Percentiles rank a stretch among this genome's conserved stretches.
Evolutionary conservation across 75 land plant species (phyloP).

Genomic region (Adiantum capillusveneris): DNA sequence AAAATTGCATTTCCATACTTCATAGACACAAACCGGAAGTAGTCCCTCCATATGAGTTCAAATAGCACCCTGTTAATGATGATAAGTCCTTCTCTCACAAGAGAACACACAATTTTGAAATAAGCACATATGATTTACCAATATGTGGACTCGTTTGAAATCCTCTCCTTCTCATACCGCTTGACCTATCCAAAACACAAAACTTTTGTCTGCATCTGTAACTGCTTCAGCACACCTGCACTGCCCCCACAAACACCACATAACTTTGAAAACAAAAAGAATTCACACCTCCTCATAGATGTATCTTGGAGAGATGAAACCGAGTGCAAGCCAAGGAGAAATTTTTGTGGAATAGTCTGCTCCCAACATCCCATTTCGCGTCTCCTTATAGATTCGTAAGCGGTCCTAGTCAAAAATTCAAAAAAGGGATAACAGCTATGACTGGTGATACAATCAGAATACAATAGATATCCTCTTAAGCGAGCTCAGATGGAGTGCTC

Average conservation of each 20-base stretch:
- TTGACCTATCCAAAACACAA: constrained; percentile 48
- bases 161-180: constrained; percentile 74
- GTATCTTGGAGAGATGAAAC: constrained; percentile 75
- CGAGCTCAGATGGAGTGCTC: no score
- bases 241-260: no score
- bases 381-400: constrained; percentile 66
- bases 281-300: constrained; percentile 85
- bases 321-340: constrained; percentile 96
- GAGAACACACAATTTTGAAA: constrained; percentile 8
- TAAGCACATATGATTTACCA: constrained; percentile 45
- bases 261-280: no score
- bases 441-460: no score
- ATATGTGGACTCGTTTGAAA: constrained; percentile 89
- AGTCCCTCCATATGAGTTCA: constrained; percentile 98
- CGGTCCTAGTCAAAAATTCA: constrained; percentile 49
- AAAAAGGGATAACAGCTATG: no score
- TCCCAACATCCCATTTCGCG: constrained; percentile 99
- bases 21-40: constrained; percentile 88
- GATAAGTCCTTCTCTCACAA: no score
- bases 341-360: constrained; percentile 96
- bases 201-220: neutral
- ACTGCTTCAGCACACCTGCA: neutral
- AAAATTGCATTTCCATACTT: constrained; percentile 91
- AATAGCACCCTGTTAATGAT: constrained; percentile 69
- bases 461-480: no score